phyloP scores from a whole-genome alignment of 1,284 basidiomycete species.

The Heliocybe sulcata region DNA sequence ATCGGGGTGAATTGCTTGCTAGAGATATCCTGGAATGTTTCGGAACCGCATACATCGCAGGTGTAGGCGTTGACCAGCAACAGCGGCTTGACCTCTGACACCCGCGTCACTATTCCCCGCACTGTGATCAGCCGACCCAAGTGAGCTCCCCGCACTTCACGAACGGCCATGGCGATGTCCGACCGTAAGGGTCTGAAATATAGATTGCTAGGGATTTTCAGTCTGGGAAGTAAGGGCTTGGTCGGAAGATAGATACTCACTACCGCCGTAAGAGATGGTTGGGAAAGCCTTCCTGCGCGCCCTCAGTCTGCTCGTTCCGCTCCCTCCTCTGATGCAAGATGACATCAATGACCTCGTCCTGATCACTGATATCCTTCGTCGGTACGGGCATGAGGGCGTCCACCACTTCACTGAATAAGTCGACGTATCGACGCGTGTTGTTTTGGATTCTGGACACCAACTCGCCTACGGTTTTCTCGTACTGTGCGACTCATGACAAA shows the following conservation, averaged over 20 bases:
- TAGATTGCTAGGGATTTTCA: constrained; percentile 60
- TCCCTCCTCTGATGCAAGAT: constrained; percentile 90
- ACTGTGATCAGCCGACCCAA: constrained; percentile 93
- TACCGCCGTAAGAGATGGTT: constrained; percentile 90
- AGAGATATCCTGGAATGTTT: constrained; percentile 98
- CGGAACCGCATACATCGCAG: constrained; percentile 96
- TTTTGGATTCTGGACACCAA: constrained; percentile 71
- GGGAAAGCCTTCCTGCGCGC: constrained; percentile 72
- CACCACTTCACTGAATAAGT: constrained; percentile 86
- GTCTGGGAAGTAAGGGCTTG: constrained; percentile 1
- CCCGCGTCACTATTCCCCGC: constrained; percentile 96
- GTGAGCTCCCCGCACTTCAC: constrained; percentile 81
- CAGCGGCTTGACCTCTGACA: constrained; percentile 97
- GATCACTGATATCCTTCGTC: constrained; percentile 81
- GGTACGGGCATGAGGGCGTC: constrained; percentile 85
- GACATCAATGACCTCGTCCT: constrained; percentile 92
- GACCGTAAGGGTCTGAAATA: constrained; percentile 85
- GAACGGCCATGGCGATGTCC: constrained; percentile 79
- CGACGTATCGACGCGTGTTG: constrained; percentile 89
- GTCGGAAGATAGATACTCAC: constrained; percentile 44
- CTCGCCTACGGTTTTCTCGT: constrained; percentile 58
- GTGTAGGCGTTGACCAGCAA: constrained; percentile 98
- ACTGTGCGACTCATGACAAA: constrained; percentile 25
- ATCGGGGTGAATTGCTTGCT: constrained; percentile 90
- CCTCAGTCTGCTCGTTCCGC: constrained; percentile 75